Base-by-base conservation (phyloP, 345 rosid species). In the Salix purpurea region DNA sequence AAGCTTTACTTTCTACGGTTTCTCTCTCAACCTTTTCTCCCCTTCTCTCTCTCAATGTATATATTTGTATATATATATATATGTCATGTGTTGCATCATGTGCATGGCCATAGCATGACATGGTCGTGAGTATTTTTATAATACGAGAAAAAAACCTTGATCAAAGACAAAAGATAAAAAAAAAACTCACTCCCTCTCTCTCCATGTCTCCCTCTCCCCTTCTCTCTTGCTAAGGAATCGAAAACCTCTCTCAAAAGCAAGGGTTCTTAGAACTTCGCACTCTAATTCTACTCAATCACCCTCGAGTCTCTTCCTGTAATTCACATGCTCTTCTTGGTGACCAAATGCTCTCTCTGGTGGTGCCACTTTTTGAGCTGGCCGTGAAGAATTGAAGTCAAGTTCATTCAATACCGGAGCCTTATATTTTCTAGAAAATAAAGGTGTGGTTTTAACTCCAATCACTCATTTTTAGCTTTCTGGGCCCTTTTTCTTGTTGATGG, bases 181-280 rank as follows among this genome's bases (percentile, higher is more conserved):
- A 36, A 36, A 74, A 76, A 71, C 52, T 16, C 46, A 4, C 78
- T 54, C 73, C 32, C 60, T 58, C 69, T 70, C 75, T 66, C 26
- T 42, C 46, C 46, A 12, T 60, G 44, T 67, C 13, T 73, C 67
- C 62, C 42, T 24, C 66, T 39, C 66, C 37, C 37, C 37, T 36
- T 21, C 85, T 82, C 85, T 76, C 88, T 32, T n/a, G 18, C 81
- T 82, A 74, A 81, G 75, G 77, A 85, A 86, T 74, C 90, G 87
- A 82, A 58, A 58, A 58, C 62, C 62, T 23, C 62, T 58, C 62
- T 23, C 23, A 58, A 56, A 58, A 58, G 62, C 13, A 8, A n/a
- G 62, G 13, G 84, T 89, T 88, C 56, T 46, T 39, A 14, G 78
- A 42, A 78, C 66, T 82, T 86, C 94, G 87, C 90, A 82, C 86